phyloP scores from a whole-genome alignment of 2,329 filamentous ascomycete species.

The Penicillium thymicola region DNA sequence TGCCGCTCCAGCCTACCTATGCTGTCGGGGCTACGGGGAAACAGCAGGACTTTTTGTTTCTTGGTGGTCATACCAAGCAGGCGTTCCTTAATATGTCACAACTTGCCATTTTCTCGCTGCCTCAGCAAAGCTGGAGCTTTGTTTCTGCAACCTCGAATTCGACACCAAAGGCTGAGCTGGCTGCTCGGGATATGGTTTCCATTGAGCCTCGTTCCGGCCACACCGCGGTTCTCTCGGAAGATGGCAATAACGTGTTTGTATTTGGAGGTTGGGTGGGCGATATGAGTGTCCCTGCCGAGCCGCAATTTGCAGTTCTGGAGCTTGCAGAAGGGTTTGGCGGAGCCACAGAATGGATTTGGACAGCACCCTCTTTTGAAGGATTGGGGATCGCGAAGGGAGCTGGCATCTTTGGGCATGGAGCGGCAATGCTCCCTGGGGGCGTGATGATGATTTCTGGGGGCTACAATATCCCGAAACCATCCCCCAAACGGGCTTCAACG shows the following conservation, averaged over 20 bases:
- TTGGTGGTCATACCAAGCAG: slow-evolving; percentile 77
- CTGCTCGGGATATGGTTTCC: slow-evolving; percentile 46
- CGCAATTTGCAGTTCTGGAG: slow-evolving; percentile 74
- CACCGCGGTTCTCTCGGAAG: slow-evolving; percentile 73
- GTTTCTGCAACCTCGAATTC: slow-evolving; percentile 58
- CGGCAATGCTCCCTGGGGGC: slow-evolving; percentile 58
- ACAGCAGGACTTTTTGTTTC: slow-evolving; percentile 72
- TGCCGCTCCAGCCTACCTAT: slow-evolving; percentile 66
- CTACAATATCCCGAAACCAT: slow-evolving; percentile 48
- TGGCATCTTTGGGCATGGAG: slow-evolving; percentile 61
- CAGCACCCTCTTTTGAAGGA: slow-evolving; percentile 36
- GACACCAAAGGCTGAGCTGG: slow-evolving; percentile 54
- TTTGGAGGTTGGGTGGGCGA: slow-evolving; percentile 93
- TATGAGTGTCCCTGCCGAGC: slow-evolving; percentile 68
- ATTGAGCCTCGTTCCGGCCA: slow-evolving; percentile 87
- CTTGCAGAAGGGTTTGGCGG: slow-evolving; percentile 70
- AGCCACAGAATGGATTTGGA: slow-evolving; percentile 45
- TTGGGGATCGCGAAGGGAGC: slow-evolving; percentile 41
- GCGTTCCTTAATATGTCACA: slow-evolving; percentile 96
- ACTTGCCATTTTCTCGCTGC: slow-evolving; percentile 79
- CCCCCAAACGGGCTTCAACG: slow-evolving; percentile 37
- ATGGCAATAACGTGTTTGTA: slow-evolving; percentile 73
- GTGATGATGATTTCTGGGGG: slow-evolving; percentile 62
- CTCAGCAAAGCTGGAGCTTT: slow-evolving; percentile 83
- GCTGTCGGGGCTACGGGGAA: slow-evolving; percentile 64